Conservation (phyloP, 192 early-diverging fungal species). For the Funneliformis mosseae region DNA sequence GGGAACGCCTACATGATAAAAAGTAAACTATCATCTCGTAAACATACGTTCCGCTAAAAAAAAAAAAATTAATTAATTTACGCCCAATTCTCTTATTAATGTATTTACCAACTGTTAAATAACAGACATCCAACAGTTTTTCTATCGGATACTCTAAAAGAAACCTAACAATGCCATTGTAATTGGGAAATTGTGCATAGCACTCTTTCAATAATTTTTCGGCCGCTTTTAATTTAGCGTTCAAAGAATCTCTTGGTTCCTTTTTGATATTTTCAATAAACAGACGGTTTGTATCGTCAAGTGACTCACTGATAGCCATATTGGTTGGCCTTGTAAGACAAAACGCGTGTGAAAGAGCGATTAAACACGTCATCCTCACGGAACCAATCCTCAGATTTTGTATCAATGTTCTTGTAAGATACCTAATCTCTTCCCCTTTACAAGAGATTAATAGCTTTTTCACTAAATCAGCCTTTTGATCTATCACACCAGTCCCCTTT, state of each 20-base stretch:
- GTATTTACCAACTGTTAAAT: constrained; percentile 67
- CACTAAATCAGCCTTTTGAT: constrained; percentile 49
- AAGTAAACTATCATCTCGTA: not conserved
- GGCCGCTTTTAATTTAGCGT: constrained; percentile 40
- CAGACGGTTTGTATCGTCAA: not conserved
- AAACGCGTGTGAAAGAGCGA: constrained; percentile 70
- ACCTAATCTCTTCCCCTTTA: constrained; percentile 48
- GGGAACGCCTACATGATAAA: constrained; percentile 50
- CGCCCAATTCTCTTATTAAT: not conserved
- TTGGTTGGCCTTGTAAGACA: constrained; percentile 38
- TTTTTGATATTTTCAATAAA: constrained; percentile 40
- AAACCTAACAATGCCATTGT: constrained; percentile 72
- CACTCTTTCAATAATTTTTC: constrained; percentile 54
- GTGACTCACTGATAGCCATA: not conserved
- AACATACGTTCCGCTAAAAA: not conserved
- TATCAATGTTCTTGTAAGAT: constrained; percentile 51
- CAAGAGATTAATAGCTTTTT: constrained; percentile 49
- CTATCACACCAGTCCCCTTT: constrained; percentile 35
- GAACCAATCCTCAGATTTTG: constrained; percentile 82
- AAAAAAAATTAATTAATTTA: not conserved
- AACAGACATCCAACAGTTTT: constrained; percentile 59
- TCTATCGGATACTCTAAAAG: constrained; percentile 67
- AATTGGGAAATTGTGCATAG: constrained; percentile 76
- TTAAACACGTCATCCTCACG: constrained; percentile 77
- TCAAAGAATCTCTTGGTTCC: constrained; percentile 39